A percentile compares a stretch with the other conserved stretches of the same genome.
These are phyloP conservation scores for Saturnispora gosingensis DNA, from an alignment of 805 yeast genomes.

Conservation along the genomic window DNA sequence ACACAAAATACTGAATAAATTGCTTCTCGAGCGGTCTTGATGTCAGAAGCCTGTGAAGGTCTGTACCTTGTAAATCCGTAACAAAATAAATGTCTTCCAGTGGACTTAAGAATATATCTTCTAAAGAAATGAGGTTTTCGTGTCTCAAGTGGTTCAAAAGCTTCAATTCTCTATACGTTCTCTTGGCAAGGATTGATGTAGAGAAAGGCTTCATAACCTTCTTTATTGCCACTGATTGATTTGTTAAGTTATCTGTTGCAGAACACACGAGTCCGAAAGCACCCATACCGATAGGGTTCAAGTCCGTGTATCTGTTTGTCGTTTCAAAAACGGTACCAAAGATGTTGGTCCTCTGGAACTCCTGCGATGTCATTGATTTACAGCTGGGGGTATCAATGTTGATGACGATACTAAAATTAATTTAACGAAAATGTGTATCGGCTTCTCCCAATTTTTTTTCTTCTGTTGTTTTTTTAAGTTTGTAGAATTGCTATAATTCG, in stretches of 20 bases:
- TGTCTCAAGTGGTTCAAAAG: constrained; percentile 87
- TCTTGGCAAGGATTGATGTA: constrained; percentile 88
- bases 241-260: constrained; percentile 84
- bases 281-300: constrained; percentile 99
- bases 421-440: background rate
- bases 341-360: constrained; percentile 68
- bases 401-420: background rate
- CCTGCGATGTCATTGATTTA: constrained; percentile 26
- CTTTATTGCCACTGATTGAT: constrained; percentile 92
- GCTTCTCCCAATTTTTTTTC: background rate
- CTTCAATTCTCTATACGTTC: constrained; percentile 94
- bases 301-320: constrained; percentile 78
- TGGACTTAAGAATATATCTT: constrained; percentile 90
- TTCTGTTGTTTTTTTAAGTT: background rate
- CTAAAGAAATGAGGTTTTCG: constrained; percentile 86
- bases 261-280: constrained; percentile 98
- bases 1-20: constrained; percentile 91
- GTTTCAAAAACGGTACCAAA: constrained; percentile 94
- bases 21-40: constrained; percentile 93
- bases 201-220: constrained; percentile 97
- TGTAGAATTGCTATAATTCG: background rate
- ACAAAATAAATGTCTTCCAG: constrained; percentile 93
- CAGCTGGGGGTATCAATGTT: background rate
- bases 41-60: constrained; percentile 80
- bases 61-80: constrained; percentile 95